Evolutionary conservation across 306 rosid genomes (phyloP), one percentile per base, ranked within the genome.

Genomic region (Vigna mungo): DNA sequence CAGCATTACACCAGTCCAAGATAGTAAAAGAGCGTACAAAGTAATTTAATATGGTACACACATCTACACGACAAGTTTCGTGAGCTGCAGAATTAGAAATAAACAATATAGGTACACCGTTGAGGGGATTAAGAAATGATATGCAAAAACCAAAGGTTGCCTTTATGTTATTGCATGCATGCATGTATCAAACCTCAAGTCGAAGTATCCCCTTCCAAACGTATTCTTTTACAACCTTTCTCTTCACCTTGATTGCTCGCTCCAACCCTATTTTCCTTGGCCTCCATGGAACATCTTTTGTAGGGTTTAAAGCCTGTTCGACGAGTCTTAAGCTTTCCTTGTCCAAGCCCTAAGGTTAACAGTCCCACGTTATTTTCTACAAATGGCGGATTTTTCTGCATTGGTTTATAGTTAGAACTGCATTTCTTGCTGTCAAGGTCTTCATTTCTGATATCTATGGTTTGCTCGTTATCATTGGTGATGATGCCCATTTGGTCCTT

Each of bases 291-390:
- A 85, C 99, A 92, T 85, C 97, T 90, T 82, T 92, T 92, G 85
- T 95, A 95, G 74, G 97, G 98, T 83, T 89, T 95, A 81, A 95
- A 95, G 75, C 99, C 99, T 14, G 96, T 95, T 70, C 87, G 92
- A 75, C 83, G 82, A 79, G 84, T 78, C 86, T 85, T 92, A 56
- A 84, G 87, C 80, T 81, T 90, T 66, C 89, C 97, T 23, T 63
- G 85, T 82, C 92, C 90, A 27, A 89, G 91, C 75, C 99, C 96
- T 66, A 89, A 60, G 80, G 87, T 81, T 81, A 90, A 86, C 86
- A 81, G 75, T 39, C 90, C 87, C 59, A 86, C 88, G n/a, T 80
- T 84, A 86, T 72, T 81, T 74, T 75, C 72, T 67, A 41, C 53
- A 4, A 79, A 64, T 49, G 83, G 81, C 18, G 64, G 76, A 48